phyloP scores from a whole-genome alignment of 345 rosid species.

The Rhodamnia rubescens region DNA sequence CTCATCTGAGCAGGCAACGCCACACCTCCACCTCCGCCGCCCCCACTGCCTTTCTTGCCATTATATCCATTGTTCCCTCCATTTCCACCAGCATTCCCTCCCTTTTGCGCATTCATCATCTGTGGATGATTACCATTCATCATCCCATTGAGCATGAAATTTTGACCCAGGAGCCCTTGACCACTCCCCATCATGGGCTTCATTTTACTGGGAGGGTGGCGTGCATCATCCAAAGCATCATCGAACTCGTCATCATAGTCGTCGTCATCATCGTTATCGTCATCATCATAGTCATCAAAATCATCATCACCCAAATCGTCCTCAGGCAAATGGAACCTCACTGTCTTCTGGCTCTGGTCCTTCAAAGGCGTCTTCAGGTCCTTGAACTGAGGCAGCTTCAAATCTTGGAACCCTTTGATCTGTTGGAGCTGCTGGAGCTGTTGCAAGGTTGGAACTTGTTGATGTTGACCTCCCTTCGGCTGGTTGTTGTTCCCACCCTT shows the following conservation, averaged over 20 bases:
- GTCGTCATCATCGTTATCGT: constrained; percentile 28
- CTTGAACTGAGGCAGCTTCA: constrained; percentile 46
- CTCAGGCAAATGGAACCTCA: constrained; percentile 37
- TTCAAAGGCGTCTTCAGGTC: constrained; percentile 23
- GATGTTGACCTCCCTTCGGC: constrained; percentile 33
- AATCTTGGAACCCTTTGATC: constrained; percentile 55
- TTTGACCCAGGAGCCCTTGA: constrained; percentile 25
- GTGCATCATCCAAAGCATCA: constrained; percentile 30
- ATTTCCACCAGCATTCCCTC: constrained; percentile 14
- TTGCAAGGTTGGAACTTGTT: constrained; percentile 9
- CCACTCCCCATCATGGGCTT: constrained; percentile 34
- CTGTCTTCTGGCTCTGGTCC: constrained; percentile 33
- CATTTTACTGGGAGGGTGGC: constrained; percentile 25
- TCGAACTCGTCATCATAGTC: constrained; percentile 35
- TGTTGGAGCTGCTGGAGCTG: constrained; percentile 68
- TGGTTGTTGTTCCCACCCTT: constrained; percentile 31
- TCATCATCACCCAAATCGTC: constrained; percentile 36
- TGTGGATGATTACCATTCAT: constrained; percentile 48
- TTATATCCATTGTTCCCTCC: constrained; percentile 7
- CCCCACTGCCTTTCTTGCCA: constrained; percentile 31
- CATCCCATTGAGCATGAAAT: constrained; percentile 21
- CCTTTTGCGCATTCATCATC: constrained; percentile 49
- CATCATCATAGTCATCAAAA: constrained; percentile 31
- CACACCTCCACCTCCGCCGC: constrained; percentile 18
- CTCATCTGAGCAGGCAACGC: constrained; percentile 23